phyloP scores from a whole-genome alignment of 495 filamentous ascomycete genomes.

The Tuber aestivum region DNA sequence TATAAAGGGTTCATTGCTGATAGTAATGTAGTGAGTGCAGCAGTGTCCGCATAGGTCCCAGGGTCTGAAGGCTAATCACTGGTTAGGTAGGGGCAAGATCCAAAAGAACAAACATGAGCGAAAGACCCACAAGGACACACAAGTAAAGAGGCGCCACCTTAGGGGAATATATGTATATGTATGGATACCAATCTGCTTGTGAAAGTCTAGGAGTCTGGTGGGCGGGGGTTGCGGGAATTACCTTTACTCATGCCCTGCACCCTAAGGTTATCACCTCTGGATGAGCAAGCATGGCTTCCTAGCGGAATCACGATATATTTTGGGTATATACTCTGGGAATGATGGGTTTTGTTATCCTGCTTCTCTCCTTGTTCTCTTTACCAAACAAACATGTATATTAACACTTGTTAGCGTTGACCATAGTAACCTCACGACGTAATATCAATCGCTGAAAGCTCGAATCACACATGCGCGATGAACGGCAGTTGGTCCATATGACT shows the following conservation, averaged over 20 bases:
- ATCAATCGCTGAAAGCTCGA: background rate
- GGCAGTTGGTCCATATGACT: background rate
- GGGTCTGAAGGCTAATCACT: background rate
- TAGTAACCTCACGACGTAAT: background rate
- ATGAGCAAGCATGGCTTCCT: background rate
- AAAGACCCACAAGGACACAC: background rate
- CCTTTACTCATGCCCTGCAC: background rate
- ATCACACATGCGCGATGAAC: background rate
- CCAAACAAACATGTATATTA: background rate
- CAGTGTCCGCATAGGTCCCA: background rate
- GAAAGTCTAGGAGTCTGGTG: background rate
- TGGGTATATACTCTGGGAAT: background rate
- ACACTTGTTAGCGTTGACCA: background rate
- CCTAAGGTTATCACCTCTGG: background rate
- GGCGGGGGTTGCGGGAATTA: background rate
- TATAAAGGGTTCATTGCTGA: background rate
- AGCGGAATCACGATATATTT: background rate
- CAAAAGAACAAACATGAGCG: background rate
- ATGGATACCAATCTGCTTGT: background rate
- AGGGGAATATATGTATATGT: background rate
- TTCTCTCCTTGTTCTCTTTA: background rate
- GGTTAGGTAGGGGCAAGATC: background rate
- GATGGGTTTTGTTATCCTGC: background rate
- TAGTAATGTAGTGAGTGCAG: background rate
- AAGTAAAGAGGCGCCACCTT: background rate